Conservation (phyloP, 169 alveolate species). For the Plasmodium gonderi region DNA sequence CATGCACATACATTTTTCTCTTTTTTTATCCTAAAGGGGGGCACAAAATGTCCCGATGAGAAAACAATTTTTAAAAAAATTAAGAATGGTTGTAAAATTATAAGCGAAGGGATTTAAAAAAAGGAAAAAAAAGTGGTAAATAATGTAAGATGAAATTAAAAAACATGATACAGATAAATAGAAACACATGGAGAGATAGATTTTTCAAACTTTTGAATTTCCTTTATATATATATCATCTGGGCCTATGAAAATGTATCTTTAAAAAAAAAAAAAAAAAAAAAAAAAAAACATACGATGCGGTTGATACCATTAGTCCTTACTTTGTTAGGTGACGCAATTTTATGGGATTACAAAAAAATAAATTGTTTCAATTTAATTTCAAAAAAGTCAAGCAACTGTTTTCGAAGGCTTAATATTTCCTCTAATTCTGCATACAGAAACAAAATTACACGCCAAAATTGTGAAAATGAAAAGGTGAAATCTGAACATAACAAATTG, state of each 20-base stretch:
- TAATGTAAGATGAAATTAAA: background rate
- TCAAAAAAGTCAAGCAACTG: background rate
- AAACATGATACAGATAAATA: background rate
- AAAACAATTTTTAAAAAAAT: background rate
- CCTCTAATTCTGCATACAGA: background rate
- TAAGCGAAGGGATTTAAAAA: background rate
- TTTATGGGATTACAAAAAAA: constrained; percentile 10
- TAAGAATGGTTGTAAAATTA: background rate
- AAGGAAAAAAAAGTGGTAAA: background rate
- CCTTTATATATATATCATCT: background rate
- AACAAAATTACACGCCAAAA: background rate
- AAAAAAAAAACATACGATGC: constrained; percentile 46
- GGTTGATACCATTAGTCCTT: constrained; percentile 17
- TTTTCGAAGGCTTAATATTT: background rate
- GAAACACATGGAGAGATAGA: background rate
- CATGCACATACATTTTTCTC: background rate
- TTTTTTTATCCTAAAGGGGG: background rate
- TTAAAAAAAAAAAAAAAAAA: no score
- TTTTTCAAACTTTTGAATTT: background rate
- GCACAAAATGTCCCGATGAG: background rate
- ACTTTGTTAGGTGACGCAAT: constrained; percentile 3
- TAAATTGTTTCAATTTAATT: constrained; percentile 20
- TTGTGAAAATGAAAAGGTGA: background rate
- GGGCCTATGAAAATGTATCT: constrained; percentile 15
- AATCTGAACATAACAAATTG: background rate